Percentiles rank a stretch among this genome's conserved stretches.
These are phyloP conservation scores for Candida nitratophila DNA, from an alignment of 805 yeast species.

Conservation along the genomic window DNA sequence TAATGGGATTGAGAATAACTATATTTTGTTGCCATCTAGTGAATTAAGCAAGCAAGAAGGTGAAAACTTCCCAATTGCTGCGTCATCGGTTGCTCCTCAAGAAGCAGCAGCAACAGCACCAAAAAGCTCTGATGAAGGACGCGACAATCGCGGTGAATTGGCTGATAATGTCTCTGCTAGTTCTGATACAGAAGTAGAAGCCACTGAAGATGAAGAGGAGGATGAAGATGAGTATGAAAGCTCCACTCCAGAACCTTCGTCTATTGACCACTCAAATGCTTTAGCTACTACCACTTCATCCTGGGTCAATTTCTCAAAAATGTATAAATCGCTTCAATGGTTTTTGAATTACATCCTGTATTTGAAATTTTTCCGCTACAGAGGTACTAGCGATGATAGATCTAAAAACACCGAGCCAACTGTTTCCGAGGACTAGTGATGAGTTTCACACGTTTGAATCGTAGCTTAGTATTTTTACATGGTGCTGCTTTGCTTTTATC, in stretches of 20 bases:
- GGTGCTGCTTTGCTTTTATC: no score
- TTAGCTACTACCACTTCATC: not conserved
- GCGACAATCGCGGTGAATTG: no score
- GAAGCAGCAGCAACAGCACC: no score
- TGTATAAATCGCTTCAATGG: constrained; percentile 13
- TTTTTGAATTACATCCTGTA: constrained; percentile 10
- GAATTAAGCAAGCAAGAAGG: not conserved
- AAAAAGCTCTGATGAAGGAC: no score
- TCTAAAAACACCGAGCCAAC: no score
- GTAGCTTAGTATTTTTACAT: no score
- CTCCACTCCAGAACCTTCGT: not conserved
- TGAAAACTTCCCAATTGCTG: not conserved
- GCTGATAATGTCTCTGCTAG: no score
- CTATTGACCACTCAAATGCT: no score
- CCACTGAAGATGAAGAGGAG: not conserved
- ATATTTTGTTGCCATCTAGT: constrained; percentile 3
- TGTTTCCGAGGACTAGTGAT: not conserved
- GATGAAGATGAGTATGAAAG: not conserved
- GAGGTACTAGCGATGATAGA: not conserved
- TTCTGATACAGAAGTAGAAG: no score
- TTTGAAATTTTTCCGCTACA: not conserved
- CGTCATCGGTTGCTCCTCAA: no score
- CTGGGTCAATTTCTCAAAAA: constrained; percentile 2
- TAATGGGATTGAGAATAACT: constrained; percentile 21
- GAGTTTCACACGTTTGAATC: not conserved